A percentile compares a stretch with the other conserved stretches of the same genome.
phyloP scores from a whole-genome alignment of 331 rosid species.

The Dryas integrifolia region DNA sequence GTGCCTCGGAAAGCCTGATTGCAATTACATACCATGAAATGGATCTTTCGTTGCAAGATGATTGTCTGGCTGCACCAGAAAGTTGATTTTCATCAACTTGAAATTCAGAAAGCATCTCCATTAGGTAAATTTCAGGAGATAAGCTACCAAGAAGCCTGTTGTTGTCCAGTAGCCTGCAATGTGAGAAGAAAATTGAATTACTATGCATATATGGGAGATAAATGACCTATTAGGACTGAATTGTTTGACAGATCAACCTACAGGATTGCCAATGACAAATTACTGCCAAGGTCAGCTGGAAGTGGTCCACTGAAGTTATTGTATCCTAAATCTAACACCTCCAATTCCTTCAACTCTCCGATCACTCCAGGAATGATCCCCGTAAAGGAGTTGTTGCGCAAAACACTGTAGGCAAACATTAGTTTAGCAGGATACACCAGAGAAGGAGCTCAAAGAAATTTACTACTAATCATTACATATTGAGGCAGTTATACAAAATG shows the following conservation, averaged over 20 bases:
- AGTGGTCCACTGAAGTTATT: constrained; percentile 66
- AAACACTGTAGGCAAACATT: constrained; percentile 47
- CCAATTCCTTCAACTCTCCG: constrained; percentile 61
- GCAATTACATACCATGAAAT: constrained; percentile 44
- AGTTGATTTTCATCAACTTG: constrained; percentile 68
- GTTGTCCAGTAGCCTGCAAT: constrained; percentile 78
- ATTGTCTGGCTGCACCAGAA: constrained; percentile 31
- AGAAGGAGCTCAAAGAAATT: constrained; percentile 14
- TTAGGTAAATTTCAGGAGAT: constrained; percentile 54
- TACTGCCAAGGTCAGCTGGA: constrained; percentile 65
- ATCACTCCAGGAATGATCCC: constrained; percentile 69
- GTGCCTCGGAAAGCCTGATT: constrained; percentile 18
- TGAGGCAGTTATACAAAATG: constrained; percentile 2
- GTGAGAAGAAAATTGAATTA: constrained; percentile 14
- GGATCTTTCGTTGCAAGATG: constrained; percentile 42
- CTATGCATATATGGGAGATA: not conserved
- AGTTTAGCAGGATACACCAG: constrained; percentile 16
- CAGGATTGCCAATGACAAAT: constrained; percentile 64
- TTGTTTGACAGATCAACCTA: constrained; percentile 42
- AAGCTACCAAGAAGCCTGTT: constrained; percentile 58
- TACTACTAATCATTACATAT: not conserved
- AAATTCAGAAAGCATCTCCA: constrained; percentile 57
- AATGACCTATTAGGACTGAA: constrained; percentile 6
- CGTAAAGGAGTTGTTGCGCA: constrained; percentile 74
- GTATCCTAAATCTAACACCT: constrained; percentile 86